These are phyloP conservation scores for Quercus rubra DNA, from an alignment of 306 rosid species.

Conservation along the genomic window DNA sequence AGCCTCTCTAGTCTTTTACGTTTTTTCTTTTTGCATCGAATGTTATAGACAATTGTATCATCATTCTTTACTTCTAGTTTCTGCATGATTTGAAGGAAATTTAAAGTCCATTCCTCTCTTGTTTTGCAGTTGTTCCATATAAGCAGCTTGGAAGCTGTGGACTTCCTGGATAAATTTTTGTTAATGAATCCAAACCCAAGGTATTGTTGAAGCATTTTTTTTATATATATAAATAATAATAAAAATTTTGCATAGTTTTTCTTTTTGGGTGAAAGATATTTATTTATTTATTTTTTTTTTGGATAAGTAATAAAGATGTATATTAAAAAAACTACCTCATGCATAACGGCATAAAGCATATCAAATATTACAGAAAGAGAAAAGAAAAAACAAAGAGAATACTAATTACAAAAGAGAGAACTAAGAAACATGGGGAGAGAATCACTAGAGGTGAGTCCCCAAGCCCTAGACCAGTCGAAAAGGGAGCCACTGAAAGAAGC, in stretches of 20 bases:
- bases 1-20: not conserved
- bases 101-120: constrained; percentile 18
- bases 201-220: constrained; percentile 32
- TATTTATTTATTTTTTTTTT: no score
- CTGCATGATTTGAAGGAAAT: constrained; percentile 14
- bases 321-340: no score
- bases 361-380: no score
- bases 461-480: no score
- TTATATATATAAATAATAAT: not conserved
- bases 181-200: constrained; percentile 75
- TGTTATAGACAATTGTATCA: not conserved
- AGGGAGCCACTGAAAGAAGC: no score
- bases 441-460: no score
- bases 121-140: constrained; percentile 54
- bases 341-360: no score
- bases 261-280: constrained; percentile 1
- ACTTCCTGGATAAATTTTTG: constrained; percentile 71
- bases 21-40: not conserved
- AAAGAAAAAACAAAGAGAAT: no score
- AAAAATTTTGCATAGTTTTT: not conserved
- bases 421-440: no score
- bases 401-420: no score
- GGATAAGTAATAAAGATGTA: no score
- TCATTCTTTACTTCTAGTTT: not conserved
- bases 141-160: constrained; percentile 78